Conservation (phyloP, 768 basidiomycete species). For the Psilocybe sp. region DNA sequence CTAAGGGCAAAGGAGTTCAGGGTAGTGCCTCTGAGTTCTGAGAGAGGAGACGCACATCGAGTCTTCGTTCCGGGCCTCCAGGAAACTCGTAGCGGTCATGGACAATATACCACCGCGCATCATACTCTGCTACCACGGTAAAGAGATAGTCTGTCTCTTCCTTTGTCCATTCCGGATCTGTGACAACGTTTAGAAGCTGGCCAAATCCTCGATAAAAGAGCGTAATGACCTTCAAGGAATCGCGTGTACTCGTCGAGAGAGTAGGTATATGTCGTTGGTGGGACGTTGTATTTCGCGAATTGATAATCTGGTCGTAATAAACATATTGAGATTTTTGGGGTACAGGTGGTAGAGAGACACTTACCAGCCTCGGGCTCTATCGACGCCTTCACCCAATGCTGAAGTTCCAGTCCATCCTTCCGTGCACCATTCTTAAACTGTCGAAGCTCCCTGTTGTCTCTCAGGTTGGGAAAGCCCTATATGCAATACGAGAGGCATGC, state of each 20-base stretch:
- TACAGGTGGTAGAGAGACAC: constrained; percentile 11
- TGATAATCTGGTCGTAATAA: constrained; percentile 56
- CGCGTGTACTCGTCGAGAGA: constrained; percentile 84
- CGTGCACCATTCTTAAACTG: constrained; percentile 73
- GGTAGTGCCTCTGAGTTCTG: neutral
- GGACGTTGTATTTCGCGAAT: constrained; percentile 82
- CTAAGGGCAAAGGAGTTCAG: constrained; percentile 33
- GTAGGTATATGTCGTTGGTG: constrained; percentile 64
- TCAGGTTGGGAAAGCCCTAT: neutral
- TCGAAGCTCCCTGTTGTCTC: constrained; percentile 66
- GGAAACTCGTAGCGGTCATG: constrained; percentile 86
- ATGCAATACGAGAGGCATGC: constrained; percentile 2
- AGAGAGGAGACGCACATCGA: constrained; percentile 56
- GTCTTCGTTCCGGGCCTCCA: constrained; percentile 46
- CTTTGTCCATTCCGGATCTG: constrained; percentile 85
- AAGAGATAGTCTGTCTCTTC: constrained; percentile 96
- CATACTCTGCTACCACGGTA: constrained; percentile 73
- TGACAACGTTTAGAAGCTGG: neutral
- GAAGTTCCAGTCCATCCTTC: constrained; percentile 61
- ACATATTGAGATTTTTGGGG: neutral
- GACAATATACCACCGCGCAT: constrained; percentile 86
- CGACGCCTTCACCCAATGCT: constrained; percentile 79
- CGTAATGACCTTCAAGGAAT: constrained; percentile 62
- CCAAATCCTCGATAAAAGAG: neutral
- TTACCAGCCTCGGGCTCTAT: constrained; percentile 54